Evolutionary conservation across 73 alveolate genomes (phyloP).

Genomic region (Symbiodinium pilosum): DNA sequence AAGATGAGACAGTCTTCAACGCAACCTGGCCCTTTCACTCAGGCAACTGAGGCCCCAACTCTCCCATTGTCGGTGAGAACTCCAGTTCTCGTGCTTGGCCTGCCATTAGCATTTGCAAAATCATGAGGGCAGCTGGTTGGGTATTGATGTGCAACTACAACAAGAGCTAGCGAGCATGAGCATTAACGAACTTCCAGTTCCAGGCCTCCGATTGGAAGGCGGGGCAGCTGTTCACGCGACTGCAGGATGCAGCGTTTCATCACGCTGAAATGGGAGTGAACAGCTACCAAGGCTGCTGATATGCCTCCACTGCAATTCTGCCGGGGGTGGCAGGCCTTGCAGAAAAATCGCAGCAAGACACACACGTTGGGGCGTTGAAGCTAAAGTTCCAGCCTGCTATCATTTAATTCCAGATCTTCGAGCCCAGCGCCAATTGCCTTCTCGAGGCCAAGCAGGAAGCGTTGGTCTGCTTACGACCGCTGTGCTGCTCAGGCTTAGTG

Average conservation of each 20-base stretch:
- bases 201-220: not conserved
- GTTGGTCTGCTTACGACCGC: too few species aligned
- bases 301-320: not conserved
- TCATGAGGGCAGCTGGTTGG: too few species aligned
- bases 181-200: not conserved
- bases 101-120: too few species aligned
- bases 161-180: too few species aligned
- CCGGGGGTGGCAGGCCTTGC: constrained; percentile 7
- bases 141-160: too few species aligned
- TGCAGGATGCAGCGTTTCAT: not conserved
- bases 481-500: too few species aligned
- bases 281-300: not conserved
- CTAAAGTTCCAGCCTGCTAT: not conserved
- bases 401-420: constrained; percentile 37
- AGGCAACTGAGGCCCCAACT: not conserved
- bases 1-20: too few species aligned
- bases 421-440: constrained; percentile 31
- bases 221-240: not conserved
- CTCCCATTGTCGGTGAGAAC: not conserved
- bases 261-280: not conserved
- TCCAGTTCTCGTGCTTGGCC: not conserved
- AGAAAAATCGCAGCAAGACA: not conserved
- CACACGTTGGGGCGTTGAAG: not conserved
- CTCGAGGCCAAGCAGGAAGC: too few species aligned
- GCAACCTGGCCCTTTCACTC: too few species aligned